Evolutionary conservation across 2,329 filamentous ascomycete species (phyloP).

Genomic region (Xylariomycetidae sp.): DNA sequence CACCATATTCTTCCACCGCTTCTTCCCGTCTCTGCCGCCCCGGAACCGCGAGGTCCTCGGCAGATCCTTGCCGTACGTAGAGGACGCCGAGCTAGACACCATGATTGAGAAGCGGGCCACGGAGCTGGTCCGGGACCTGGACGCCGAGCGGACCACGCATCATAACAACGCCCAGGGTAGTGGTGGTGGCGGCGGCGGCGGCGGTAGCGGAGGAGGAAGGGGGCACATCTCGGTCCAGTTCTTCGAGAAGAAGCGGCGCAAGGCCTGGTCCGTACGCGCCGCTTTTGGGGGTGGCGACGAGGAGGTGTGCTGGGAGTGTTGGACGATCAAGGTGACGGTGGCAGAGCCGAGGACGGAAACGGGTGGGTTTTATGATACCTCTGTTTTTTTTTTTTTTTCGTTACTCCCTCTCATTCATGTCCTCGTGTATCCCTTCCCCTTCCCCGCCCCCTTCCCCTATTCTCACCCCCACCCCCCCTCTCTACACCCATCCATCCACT

Average conservation of each 20-base stretch:
- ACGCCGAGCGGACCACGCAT: slow-evolving; percentile 44
- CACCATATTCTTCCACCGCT: slow-evolving; percentile 98
- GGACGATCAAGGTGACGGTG: slow-evolving; percentile 91
- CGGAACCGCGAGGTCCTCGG: slow-evolving; percentile 85
- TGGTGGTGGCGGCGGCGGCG: slow-evolving; percentile 4
- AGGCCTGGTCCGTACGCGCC: slow-evolving; percentile 66
- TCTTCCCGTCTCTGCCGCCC: slow-evolving; percentile 83
- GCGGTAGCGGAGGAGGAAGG: slow-evolving; percentile 53
- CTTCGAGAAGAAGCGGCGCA: slow-evolving; percentile 85
- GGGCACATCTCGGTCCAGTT: slow-evolving; percentile 86
- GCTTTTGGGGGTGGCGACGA: slow-evolving; percentile 60
- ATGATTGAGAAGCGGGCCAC: slow-evolving; percentile 86
- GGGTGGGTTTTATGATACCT: slow-evolving; percentile 54
- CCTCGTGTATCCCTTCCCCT: neutral
- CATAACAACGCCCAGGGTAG: neutral
- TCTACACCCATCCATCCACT: slow-evolving; percentile 3
- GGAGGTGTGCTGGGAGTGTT: slow-evolving; percentile 95
- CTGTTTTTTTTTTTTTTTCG: slow-evolving; percentile 3
- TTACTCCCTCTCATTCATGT: neutral
- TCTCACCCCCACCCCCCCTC: neutral
- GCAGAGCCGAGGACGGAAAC: slow-evolving; percentile 84
- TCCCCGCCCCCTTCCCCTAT: slow-evolving; percentile 1
- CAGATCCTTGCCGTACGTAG: slow-evolving; percentile 81
- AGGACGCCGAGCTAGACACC: slow-evolving; percentile 86
- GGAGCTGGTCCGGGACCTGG: slow-evolving; percentile 73